A percentile compares a stretch with the other conserved stretches of the same genome.
These are phyloP conservation scores for Pleurotus ostreatus DNA, from an alignment of 768 basidiomycete genomes.

Conservation along the genomic window DNA sequence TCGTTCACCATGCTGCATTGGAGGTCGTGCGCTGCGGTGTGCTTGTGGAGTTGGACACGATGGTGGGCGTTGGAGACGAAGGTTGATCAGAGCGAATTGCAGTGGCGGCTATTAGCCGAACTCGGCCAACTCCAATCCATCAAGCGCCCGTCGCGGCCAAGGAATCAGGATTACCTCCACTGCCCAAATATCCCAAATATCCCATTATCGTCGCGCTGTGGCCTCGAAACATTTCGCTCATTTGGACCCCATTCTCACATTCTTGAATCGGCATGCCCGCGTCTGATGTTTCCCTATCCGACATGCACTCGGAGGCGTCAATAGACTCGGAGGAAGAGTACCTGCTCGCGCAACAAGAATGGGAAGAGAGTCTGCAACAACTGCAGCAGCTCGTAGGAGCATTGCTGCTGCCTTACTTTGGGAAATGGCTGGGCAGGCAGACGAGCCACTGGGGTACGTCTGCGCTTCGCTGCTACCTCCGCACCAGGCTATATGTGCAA, in stretches of 20 bases:
- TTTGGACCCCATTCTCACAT: constrained; percentile 13
- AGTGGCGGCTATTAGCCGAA: too few relatives aligned
- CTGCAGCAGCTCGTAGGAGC: constrained; percentile 77
- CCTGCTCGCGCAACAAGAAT: constrained; percentile 79
- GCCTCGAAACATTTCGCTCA: constrained; percentile 13
- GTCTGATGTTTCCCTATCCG: constrained; percentile 62
- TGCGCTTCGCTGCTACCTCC: constrained; percentile 2
- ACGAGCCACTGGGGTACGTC: constrained; percentile 83
- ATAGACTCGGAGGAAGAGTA: constrained; percentile 70
- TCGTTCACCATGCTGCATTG: constrained; percentile 54
- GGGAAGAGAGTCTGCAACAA: constrained; percentile 88
- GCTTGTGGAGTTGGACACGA: constrained; percentile 9
- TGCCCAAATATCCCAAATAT: too few relatives aligned
- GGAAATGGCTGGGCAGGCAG: constrained; percentile 83
- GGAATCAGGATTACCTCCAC: background rate
- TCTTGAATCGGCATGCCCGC: constrained; percentile 44
- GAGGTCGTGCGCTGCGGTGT: constrained; percentile 7
- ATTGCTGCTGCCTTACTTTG: constrained; percentile 80
- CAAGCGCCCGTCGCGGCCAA: background rate
- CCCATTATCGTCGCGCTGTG: background rate
- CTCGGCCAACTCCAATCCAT: too few relatives aligned
- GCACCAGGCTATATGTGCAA: constrained; percentile 11
- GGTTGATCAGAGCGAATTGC: too few relatives aligned
- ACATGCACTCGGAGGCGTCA: constrained; percentile 45
- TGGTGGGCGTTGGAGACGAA: too few relatives aligned